Percentiles rank a stretch among this genome's conserved stretches.
Evolutionary conservation across 2,329 filamentous ascomycete genomes (phyloP).

Genomic region (Xylariaceae sp.): DNA sequence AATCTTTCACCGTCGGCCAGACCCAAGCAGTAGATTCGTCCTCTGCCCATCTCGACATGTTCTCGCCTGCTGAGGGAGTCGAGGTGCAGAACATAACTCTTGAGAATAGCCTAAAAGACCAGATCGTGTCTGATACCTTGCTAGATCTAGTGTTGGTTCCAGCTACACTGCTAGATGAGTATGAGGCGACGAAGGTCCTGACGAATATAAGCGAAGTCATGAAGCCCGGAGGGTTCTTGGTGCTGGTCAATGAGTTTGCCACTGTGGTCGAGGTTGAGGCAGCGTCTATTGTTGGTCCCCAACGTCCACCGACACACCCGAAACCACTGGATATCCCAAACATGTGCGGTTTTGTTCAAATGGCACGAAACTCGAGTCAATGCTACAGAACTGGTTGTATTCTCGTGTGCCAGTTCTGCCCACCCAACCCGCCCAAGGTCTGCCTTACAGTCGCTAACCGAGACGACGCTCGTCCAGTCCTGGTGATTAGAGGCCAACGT

Average conservation of each 20-base stretch:
- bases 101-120: conserved; percentile 6
- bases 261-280: conserved; percentile 10
- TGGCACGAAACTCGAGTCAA: conserved; percentile 33
- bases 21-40: conserved; percentile 16
- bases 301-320: conserved; percentile 25
- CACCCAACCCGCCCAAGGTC: conserved; percentile 22
- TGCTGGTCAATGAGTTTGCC: conserved; percentile 22
- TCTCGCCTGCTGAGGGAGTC: conserved; percentile 9
- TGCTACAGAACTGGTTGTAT: conserved; percentile 32
- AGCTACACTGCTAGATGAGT: conserved; percentile 31
- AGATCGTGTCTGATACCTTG: conserved; percentile 11
- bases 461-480: conserved; percentile 24
- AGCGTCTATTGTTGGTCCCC: conserved; percentile 9
- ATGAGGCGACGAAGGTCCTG: conserved; percentile 20
- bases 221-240: conserved; percentile 37
- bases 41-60: background rate
- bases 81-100: conserved; percentile 23
- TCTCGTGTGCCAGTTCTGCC: conserved; percentile 35
- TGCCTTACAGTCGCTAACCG: background rate
- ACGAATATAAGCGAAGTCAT: conserved; percentile 31
- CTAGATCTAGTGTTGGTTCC: conserved; percentile 35
- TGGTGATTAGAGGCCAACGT: conserved; percentile 32
- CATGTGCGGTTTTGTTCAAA: conserved; percentile 31
- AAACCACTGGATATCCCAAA: conserved; percentile 35
- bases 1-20: conserved; percentile 28